Percentiles rank a stretch among this genome's conserved stretches.
Evolutionary conservation across 139 green algal species (phyloP).

Genomic region (Nannochloris sp.): DNA sequence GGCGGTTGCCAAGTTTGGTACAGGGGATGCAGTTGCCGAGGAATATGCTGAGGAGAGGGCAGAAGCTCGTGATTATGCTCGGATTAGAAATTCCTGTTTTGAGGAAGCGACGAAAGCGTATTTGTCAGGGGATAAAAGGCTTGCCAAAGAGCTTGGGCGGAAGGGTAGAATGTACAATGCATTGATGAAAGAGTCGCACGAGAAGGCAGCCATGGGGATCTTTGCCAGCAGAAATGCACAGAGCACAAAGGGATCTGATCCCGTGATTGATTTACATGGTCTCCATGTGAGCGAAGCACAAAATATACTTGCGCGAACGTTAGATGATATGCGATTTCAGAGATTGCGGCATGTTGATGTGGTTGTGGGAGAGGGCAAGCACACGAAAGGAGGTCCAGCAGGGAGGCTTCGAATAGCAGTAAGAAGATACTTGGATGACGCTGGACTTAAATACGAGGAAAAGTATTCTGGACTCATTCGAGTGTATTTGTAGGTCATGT

Average conservation of each 20-base stretch:
- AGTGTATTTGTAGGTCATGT: too few species aligned
- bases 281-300: constrained; percentile 61
- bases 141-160: constrained; percentile 54
- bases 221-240: constrained; percentile 41
- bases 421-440: not conserved
- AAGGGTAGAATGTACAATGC: constrained; percentile 46
- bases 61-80: constrained; percentile 49
- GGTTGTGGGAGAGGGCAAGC: constrained; percentile 53
- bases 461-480: not conserved
- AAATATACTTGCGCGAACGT: constrained; percentile 26
- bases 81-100: constrained; percentile 63
- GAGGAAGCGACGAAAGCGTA: constrained; percentile 66
- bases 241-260: constrained; percentile 1
- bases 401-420: constrained; percentile 37
- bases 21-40: constrained; percentile 36
- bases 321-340: constrained; percentile 10
- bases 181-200: constrained; percentile 55
- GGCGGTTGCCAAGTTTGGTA: constrained; percentile 33
- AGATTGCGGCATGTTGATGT: constrained; percentile 20
- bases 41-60: constrained; percentile 43
- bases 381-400: constrained; percentile 39
- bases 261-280: constrained; percentile 61
- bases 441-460: constrained; percentile 11
- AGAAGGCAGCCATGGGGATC: constrained; percentile 31
- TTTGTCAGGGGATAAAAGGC: constrained; percentile 50